A percentile compares a stretch with the other conserved stretches of the same genome.
Evolutionary conservation across 495 filamentous ascomycete genomes (phyloP).

Genomic region (Trichoderma gamsii): DNA sequence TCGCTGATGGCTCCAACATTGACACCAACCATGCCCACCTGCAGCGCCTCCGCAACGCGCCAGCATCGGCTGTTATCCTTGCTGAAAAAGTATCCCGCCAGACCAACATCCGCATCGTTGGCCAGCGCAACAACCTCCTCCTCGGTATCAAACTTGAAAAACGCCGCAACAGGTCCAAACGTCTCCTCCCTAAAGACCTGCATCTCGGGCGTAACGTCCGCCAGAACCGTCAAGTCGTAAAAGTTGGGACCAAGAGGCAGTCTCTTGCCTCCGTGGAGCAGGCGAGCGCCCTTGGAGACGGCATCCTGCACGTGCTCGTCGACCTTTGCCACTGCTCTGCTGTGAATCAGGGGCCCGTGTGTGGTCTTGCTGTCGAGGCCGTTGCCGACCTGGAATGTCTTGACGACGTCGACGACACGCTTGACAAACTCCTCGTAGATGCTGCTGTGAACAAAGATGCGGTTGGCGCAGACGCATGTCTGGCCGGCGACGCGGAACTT

Average conservation of each 20-base stretch:
- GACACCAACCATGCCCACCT: constrained; percentile 70
- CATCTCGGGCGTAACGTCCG: constrained; percentile 46
- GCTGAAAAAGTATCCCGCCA: constrained; percentile 67
- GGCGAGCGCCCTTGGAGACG: too few relatives aligned
- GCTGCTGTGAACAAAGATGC: constrained; percentile 58
- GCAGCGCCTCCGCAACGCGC: constrained; percentile 64
- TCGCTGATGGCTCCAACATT: constrained; percentile 38
- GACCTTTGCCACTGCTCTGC: constrained; percentile 58
- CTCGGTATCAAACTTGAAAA: constrained; percentile 65
- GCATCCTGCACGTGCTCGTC: too few relatives aligned
- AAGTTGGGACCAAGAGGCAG: too few relatives aligned
- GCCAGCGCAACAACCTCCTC: constrained; percentile 57
- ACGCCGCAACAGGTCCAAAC: constrained; percentile 60
- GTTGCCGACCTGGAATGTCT: constrained; percentile 55
- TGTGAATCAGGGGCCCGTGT: constrained; percentile 63
- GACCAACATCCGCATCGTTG: constrained; percentile 64
- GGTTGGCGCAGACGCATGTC: constrained; percentile 67
- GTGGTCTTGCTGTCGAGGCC: constrained; percentile 52
- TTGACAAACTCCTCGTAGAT: constrained; percentile 39
- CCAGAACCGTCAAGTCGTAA: not conserved
- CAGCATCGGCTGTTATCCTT: constrained; percentile 66
- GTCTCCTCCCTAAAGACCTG: constrained; percentile 60
- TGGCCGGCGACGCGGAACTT: constrained; percentile 63
- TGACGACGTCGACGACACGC: constrained; percentile 49
- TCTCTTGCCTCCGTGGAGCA: too few relatives aligned